Evolutionary conservation across 2,329 filamentous ascomycete species (phyloP).

Genomic region (Ceratocystis albifundus): DNA sequence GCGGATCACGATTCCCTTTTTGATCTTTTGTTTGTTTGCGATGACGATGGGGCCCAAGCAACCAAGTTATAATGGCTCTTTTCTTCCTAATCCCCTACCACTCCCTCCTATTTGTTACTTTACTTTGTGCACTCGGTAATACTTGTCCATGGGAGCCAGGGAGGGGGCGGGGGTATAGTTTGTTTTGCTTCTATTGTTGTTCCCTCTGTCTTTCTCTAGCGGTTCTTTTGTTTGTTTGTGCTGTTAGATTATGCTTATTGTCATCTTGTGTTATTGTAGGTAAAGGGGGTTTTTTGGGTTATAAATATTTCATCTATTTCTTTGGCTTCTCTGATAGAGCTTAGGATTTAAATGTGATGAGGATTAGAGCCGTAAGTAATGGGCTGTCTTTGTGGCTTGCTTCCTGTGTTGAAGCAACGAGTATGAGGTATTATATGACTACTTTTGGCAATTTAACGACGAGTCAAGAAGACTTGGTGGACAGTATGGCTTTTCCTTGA

Average conservation of each 20-base stretch:
- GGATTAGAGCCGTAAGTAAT: background rate
- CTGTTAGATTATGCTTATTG: constrained; percentile 10
- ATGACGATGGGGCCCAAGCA: background rate
- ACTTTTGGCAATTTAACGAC: background rate
- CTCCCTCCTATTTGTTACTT: background rate
- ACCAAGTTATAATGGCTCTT: background rate
- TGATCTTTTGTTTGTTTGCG: background rate
- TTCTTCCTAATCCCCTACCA: background rate
- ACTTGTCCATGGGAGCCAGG: background rate
- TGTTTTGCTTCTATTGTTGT: background rate
- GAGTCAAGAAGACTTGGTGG: background rate
- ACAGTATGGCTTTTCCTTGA: background rate
- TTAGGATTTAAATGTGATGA: background rate
- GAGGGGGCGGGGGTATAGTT: no score
- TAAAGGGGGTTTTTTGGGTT: background rate
- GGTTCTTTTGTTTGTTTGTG: background rate
- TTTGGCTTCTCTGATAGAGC: background rate
- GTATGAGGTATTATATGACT: background rate
- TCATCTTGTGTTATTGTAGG: background rate
- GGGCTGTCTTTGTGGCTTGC: background rate
- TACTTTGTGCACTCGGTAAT: constrained; percentile 1
- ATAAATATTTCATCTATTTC: background rate
- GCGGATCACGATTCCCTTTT: background rate
- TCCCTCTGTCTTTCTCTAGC: background rate
- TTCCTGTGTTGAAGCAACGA: background rate